These are phyloP conservation scores for Pichia terricola DNA, from an alignment of 1,139 yeast genomes.

Conservation along the genomic window DNA sequence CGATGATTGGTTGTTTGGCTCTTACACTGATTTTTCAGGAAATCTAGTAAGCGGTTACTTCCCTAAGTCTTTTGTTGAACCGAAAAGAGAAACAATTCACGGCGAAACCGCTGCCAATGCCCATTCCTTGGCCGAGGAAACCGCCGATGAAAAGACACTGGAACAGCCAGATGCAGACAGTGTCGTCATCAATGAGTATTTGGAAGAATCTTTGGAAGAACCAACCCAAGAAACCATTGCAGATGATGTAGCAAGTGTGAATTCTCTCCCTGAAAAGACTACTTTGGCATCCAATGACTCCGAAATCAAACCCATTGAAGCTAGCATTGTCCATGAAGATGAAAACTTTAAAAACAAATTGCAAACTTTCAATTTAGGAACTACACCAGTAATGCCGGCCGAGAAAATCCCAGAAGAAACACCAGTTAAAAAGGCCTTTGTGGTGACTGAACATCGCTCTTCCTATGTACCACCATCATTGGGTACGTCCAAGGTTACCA, in stretches of 20 bases:
- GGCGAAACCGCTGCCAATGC: constrained; percentile 1
- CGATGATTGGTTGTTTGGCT: constrained; percentile 84
- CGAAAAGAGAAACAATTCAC: constrained; percentile 2
- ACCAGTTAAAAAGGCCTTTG: constrained; percentile 30
- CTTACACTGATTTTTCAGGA: constrained; percentile 26
- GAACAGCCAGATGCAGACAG: neutral
- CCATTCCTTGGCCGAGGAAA: neutral
- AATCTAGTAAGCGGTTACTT: constrained; percentile 58
- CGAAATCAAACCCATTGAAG: constrained; percentile 1
- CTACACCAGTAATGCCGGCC: constrained; percentile 32
- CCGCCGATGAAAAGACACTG: neutral
- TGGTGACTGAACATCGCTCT: constrained; percentile 29
- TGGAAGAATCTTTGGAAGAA: neutral
- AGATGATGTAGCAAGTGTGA: neutral
- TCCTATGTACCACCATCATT: constrained; percentile 35
- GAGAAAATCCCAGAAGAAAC: constrained; percentile 26
- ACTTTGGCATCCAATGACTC: neutral
- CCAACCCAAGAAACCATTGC: neutral
- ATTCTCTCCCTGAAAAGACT: neutral
- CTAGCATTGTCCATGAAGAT: constrained; percentile 9
- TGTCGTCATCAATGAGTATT: neutral
- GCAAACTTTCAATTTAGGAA: constrained; percentile 32
- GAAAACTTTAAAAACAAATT: constrained; percentile 30
- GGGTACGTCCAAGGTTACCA: constrained; percentile 9
- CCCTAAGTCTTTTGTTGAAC: constrained; percentile 75